Evolutionary conservation across 495 filamentous ascomycete species (phyloP).

Genomic region (Letharia lupina): DNA sequence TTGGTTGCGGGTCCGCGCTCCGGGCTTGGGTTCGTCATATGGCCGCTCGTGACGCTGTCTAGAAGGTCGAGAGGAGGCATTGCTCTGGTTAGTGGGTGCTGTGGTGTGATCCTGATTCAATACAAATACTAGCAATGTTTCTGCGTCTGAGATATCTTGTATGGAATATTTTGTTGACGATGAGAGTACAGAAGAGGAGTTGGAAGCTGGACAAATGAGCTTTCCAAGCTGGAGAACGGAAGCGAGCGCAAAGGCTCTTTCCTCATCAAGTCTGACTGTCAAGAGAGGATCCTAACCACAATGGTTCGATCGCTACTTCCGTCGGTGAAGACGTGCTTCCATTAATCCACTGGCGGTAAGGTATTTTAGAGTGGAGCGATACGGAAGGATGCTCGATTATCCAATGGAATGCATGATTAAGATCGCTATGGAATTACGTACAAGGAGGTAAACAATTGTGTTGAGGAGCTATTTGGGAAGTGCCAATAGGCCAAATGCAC

Average conservation of each 20-base stretch:
- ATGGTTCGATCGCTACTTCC: neutral
- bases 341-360: neutral
- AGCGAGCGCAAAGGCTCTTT: neutral
- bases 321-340: neutral
- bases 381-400: neutral
- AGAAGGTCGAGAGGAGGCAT: neutral
- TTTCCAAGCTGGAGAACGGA: neutral
- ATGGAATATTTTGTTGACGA: neutral
- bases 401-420: neutral
- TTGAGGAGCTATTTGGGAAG: constrained; percentile 13
- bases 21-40: neutral
- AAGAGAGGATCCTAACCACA: neutral
- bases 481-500: constrained; percentile 44
- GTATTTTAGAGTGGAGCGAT: neutral
- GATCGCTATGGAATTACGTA: neutral
- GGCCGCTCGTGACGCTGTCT: neutral
- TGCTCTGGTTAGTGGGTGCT: neutral
- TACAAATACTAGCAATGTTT: neutral
- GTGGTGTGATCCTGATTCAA: neutral
- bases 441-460: neutral
- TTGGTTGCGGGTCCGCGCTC: neutral
- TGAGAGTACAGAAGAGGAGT: neutral
- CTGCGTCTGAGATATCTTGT: neutral
- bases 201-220: neutral
- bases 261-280: neutral